Percentiles rank a stretch among this genome's conserved stretches.
Evolutionary conservation across 2,329 filamentous ascomycete species (phyloP).

Genomic region (Beauveria australis): DNA sequence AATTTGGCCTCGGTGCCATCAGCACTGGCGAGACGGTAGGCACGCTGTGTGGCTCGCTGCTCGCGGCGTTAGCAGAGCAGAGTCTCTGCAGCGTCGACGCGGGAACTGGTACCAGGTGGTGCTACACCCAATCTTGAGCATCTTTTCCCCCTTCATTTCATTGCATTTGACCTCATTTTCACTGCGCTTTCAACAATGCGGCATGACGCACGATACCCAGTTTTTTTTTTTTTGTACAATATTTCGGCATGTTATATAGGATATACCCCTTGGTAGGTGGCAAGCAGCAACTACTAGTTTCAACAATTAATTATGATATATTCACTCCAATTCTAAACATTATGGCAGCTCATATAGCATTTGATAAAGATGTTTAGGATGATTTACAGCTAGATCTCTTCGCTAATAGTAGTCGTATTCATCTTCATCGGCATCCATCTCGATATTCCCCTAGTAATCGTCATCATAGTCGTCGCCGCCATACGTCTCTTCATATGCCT

Average conservation of each 20-base stretch:
- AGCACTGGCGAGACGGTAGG: slow-evolving; percentile 23
- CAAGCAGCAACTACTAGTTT: neutral
- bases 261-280: slow-evolving; percentile 2
- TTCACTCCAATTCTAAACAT: neutral
- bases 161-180: neutral
- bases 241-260: neutral
- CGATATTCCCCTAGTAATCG: neutral
- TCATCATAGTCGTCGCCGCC: slow-evolving; percentile 14
- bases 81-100: slow-evolving; percentile 16
- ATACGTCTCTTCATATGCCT: slow-evolving; percentile 39
- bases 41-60: slow-evolving; percentile 18
- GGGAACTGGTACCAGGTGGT: slow-evolving; percentile 19
- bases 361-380: too few species aligned
- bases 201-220: neutral
- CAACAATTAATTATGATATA: slow-evolving; percentile 4
- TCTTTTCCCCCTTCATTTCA: neutral
- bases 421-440: neutral
- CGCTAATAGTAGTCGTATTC: neutral
- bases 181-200: slow-evolving; percentile 8
- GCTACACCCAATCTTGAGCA: slow-evolving; percentile 12
- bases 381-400: neutral
- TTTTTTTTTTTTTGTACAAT: neutral
- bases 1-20: slow-evolving; percentile 22
- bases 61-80: slow-evolving; percentile 19
- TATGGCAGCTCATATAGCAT: neutral